Percentiles rank a stretch among this genome's conserved stretches.
phyloP scores from a whole-genome alignment of 1,284 basidiomycete species.

The Pseudozyma thailandica region DNA sequence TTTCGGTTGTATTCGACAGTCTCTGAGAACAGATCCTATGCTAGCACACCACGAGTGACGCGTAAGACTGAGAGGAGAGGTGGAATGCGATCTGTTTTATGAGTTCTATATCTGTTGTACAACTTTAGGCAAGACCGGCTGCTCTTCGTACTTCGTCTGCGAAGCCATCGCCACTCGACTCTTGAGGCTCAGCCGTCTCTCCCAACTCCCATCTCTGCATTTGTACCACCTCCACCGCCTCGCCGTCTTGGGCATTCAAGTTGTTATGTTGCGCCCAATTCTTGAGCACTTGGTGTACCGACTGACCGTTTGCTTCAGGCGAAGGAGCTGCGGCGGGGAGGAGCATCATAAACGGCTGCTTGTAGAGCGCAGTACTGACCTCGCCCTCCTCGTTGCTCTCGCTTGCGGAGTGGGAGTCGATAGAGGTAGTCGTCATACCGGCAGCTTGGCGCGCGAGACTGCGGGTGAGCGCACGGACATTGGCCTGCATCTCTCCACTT shows the following conservation, averaged over 20 bases:
- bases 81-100: constrained; percentile 4
- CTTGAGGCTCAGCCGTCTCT: constrained; percentile 52
- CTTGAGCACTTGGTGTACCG: constrained; percentile 73
- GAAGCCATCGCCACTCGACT: constrained; percentile 33
- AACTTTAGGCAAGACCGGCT: constrained; percentile 52
- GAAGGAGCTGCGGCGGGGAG: constrained; percentile 47
- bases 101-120: constrained; percentile 9
- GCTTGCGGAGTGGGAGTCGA: constrained; percentile 69
- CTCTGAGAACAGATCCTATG: no score
- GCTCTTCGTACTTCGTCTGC: constrained; percentile 62
- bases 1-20: no score
- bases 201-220: constrained; percentile 69
- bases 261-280: constrained; percentile 77
- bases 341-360: constrained; percentile 84
- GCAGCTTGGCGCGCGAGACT: constrained; percentile 85
- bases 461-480: constrained; percentile 75
- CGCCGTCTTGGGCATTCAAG: constrained; percentile 55
- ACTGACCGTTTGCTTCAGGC: constrained; percentile 73
- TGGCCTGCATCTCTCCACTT: constrained; percentile 69
- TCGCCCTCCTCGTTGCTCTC: constrained; percentile 69
- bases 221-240: constrained; percentile 67
- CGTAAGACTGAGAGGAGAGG: no score
- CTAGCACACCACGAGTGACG: no score
- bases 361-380: constrained; percentile 76
- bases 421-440: constrained; percentile 80